These are phyloP conservation scores for Colletotrichum higginsianum DNA, from an alignment of 2,329 filamentous ascomycete genomes.

Conservation along the genomic window DNA sequence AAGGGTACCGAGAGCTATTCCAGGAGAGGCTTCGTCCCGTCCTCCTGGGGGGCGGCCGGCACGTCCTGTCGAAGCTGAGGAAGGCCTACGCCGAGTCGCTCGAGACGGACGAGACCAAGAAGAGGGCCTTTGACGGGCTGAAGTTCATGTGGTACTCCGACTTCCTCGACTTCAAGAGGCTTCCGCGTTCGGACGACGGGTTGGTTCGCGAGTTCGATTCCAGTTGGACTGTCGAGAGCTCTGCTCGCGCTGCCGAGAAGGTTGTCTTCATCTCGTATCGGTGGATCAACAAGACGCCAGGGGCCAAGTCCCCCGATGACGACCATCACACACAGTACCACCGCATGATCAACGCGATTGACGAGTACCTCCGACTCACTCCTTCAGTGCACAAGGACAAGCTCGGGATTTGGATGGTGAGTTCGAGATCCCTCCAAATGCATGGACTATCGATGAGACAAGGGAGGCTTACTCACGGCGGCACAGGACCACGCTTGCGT, in stretches of 20 bases:
- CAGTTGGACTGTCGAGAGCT: not conserved
- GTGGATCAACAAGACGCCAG: slow-evolving; percentile 48
- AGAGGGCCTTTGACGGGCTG: slow-evolving; percentile 47
- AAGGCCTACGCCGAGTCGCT: slow-evolving; percentile 46
- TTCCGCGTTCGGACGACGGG: slow-evolving; percentile 48
- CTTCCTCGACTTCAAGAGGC: slow-evolving; percentile 45
- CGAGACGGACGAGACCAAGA: slow-evolving; percentile 45
- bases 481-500: slow-evolving; percentile 53
- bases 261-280: slow-evolving; percentile 55
- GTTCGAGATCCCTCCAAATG: not conserved
- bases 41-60: slow-evolving; percentile 45
- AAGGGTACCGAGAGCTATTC: slow-evolving; percentile 54
- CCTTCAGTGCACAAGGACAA: slow-evolving; percentile 44
- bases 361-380: slow-evolving; percentile 48
- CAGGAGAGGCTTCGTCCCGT: slow-evolving; percentile 54
- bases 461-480: not conserved
- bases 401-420: slow-evolving; percentile 49
- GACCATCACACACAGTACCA: slow-evolving; percentile 50
- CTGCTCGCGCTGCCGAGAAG: slow-evolving; percentile 37
- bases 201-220: slow-evolving; percentile 38
- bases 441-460: not conserved
- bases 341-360: slow-evolving; percentile 49
- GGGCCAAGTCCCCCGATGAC: slow-evolving; percentile 49
- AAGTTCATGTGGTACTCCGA: slow-evolving; percentile 49
- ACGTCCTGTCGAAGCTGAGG: slow-evolving; percentile 45